These are phyloP conservation scores for Monosporozyma solicola DNA, from an alignment of 805 yeast genomes.

Conservation along the genomic window DNA sequence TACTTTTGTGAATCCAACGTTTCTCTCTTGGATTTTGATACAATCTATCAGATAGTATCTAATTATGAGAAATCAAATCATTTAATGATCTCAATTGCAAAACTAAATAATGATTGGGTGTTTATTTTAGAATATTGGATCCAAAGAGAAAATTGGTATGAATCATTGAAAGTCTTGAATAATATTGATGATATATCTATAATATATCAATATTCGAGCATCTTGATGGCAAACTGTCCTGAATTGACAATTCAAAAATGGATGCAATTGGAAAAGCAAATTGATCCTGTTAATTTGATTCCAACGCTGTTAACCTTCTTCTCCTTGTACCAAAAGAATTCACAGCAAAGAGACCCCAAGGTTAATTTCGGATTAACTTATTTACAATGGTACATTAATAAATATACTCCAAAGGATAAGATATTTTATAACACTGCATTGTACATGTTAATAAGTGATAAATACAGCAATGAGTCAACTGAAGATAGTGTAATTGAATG, in stretches of 20 bases:
- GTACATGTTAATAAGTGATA: slow-evolving; percentile 48
- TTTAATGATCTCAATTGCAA: slow-evolving; percentile 54
- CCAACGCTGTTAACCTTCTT: slow-evolving; percentile 72
- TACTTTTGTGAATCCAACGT: neutral
- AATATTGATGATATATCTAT: slow-evolving; percentile 39
- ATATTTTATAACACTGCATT: slow-evolving; percentile 63
- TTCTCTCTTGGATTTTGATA: slow-evolving; percentile 44
- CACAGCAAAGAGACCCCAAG: slow-evolving; percentile 22
- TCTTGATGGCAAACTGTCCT: slow-evolving; percentile 60
- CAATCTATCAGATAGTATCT: slow-evolving; percentile 62
- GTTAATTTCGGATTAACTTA: slow-evolving; percentile 62
- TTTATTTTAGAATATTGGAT: slow-evolving; percentile 65
- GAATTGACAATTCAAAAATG: slow-evolving; percentile 66
- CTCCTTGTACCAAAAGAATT: slow-evolving; percentile 31
- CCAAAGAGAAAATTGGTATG: slow-evolving; percentile 60
- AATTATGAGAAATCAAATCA: slow-evolving; percentile 58
- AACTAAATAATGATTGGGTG: slow-evolving; percentile 54
- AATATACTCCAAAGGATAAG: slow-evolving; percentile 32
- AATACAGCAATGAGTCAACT: slow-evolving; percentile 14
- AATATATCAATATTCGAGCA: slow-evolving; percentile 61
- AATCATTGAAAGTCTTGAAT: slow-evolving; percentile 51
- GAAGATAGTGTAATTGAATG: slow-evolving; percentile 43
- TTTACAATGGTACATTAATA: slow-evolving; percentile 45
- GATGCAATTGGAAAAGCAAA: slow-evolving; percentile 39
- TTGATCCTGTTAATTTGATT: slow-evolving; percentile 57